Evolutionary conservation across 257 asterid species (phyloP), one percentile per base, ranked within the genome.

Genomic region (Orobanche coerulescens): DNA sequence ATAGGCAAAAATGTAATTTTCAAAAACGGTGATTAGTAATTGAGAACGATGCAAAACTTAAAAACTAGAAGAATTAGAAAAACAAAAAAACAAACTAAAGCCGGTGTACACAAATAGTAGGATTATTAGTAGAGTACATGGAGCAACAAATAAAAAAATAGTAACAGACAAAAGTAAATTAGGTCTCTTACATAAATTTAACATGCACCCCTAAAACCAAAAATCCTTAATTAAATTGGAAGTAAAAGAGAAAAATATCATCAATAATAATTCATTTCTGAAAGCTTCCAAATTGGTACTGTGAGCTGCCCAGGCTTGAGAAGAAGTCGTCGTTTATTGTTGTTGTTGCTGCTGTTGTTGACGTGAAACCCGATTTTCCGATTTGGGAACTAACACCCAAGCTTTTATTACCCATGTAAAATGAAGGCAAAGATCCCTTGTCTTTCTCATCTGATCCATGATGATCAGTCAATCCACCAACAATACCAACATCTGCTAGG

Each of bases 401-500:
- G n/a, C 82, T 75, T 49, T 69, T 65, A 46, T 68, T 65, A 46
- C 94, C 91, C 81, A 44, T 76, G 75, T 81, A 70, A 70, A 79
- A 84, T 30, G 92, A 65, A 64, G 86, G 67, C 44, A 83, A 39
- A 44, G 78, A 71, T 30, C 87, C 95, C 75, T 76, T 79, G 42
- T 81, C 82, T 71, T 76, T 84, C 64, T 81, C 92, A 36, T 81
- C 90, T 6, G 75, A 68, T 34, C 80, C 86, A 57, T n/a, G n/a
- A n/a, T n/a, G n/a, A n/a, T 74, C 90, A 11, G 58, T 72, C 68
- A 84, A 69, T 47, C 94, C 88, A 22, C 95, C 93, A 18, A 86
- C 80, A 6, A 84, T 75, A 42, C 97, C 97, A 20, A 87, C 85
- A 75, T 79, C 95, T 40, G 97, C 75, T 65, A 90, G 84, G 84